Percentiles rank a stretch among this genome's conserved stretches.
Conservation (phyloP, 148 eudicot species). For the Fagopyrum homotropicum region DNA sequence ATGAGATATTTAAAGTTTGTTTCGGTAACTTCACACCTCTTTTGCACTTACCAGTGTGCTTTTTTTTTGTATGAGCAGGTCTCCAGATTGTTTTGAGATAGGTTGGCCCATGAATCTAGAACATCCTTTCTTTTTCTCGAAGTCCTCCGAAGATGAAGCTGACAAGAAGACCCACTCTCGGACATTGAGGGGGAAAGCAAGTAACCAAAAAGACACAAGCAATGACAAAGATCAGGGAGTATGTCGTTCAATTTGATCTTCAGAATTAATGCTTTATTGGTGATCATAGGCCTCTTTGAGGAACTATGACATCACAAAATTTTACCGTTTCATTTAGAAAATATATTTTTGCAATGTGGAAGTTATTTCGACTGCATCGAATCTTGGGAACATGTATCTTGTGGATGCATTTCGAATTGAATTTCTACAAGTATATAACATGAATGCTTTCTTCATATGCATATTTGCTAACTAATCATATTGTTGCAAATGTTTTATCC, state of each 20-base stretch:
- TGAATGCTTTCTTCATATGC: neutral
- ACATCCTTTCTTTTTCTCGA: slow-evolving; percentile 67
- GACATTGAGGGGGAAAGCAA: slow-evolving; percentile 24
- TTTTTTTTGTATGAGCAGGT: slow-evolving; percentile 38
- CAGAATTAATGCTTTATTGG: neutral
- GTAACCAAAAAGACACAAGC: slow-evolving; percentile 24
- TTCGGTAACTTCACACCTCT: slow-evolving; percentile 1
- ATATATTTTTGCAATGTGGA: neutral
- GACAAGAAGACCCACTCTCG: slow-evolving; percentile 21
- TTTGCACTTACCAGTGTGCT: neutral
- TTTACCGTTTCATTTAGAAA: neutral
- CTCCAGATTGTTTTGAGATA: slow-evolving; percentile 71
- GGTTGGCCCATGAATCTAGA: slow-evolving; percentile 88
- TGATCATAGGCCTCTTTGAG: neutral
- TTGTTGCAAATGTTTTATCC: neutral
- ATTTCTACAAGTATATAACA: neutral
- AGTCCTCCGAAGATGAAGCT: slow-evolving; percentile 22
- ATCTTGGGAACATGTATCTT: neutral
- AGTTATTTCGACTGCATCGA: neutral
- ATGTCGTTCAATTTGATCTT: slow-evolving; percentile 20
- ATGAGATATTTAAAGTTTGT: neutral
- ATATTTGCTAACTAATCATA: neutral
- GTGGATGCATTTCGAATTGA: neutral
- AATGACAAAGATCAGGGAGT: slow-evolving; percentile 66
- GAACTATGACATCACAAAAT: neutral